Percentiles rank a stretch among this genome's conserved stretches.
These are phyloP conservation scores for Cryphonectria carpinicola DNA, from an alignment of 2,329 filamentous ascomycete species.

Conservation along the genomic window DNA sequence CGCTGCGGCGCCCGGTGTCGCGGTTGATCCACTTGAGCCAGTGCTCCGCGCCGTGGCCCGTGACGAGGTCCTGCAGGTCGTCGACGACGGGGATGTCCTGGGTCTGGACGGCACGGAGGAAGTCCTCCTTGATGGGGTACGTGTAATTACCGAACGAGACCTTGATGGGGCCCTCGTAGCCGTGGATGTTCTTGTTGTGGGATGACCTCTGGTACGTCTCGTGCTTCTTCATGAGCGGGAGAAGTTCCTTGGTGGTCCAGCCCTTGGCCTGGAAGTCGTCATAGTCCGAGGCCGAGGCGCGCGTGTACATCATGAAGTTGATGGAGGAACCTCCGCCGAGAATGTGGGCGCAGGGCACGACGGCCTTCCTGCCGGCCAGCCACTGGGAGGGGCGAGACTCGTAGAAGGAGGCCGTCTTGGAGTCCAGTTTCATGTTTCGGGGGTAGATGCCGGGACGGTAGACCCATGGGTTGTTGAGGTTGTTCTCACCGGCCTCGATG, in stretches of 20 bases:
- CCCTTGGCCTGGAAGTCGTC: slow-evolving; percentile 80
- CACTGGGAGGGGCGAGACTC: slow-evolving; percentile 75
- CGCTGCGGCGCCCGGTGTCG: slow-evolving; percentile 71
- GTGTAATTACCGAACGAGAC: slow-evolving; percentile 82
- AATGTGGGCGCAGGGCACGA: slow-evolving; percentile 76
- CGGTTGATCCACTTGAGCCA: slow-evolving; percentile 88
- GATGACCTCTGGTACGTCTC: slow-evolving; percentile 74
- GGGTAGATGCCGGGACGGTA: slow-evolving; percentile 77
- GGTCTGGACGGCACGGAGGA: slow-evolving; percentile 71
- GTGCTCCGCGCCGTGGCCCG: slow-evolving; percentile 74
- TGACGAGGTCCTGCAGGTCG: slow-evolving; percentile 73
- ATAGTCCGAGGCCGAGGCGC: slow-evolving; percentile 72
- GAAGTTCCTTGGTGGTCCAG: slow-evolving; percentile 76
- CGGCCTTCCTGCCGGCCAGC: slow-evolving; percentile 70
- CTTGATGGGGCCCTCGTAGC: slow-evolving; percentile 80
- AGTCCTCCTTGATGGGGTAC: slow-evolving; percentile 82
- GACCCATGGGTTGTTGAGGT: slow-evolving; percentile 79
- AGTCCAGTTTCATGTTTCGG: slow-evolving; percentile 78
- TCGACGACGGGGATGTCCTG: slow-evolving; percentile 77
- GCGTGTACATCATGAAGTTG: slow-evolving; percentile 82
- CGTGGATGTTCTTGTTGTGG: slow-evolving; percentile 71
- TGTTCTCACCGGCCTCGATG: slow-evolving; percentile 73
- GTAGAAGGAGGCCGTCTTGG: slow-evolving; percentile 82
- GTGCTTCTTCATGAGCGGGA: slow-evolving; percentile 79
- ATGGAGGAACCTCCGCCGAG: slow-evolving; percentile 75